phyloP scores from a whole-genome alignment of 495 filamentous ascomycete species.

The Barbatosphaeria neglecta region DNA sequence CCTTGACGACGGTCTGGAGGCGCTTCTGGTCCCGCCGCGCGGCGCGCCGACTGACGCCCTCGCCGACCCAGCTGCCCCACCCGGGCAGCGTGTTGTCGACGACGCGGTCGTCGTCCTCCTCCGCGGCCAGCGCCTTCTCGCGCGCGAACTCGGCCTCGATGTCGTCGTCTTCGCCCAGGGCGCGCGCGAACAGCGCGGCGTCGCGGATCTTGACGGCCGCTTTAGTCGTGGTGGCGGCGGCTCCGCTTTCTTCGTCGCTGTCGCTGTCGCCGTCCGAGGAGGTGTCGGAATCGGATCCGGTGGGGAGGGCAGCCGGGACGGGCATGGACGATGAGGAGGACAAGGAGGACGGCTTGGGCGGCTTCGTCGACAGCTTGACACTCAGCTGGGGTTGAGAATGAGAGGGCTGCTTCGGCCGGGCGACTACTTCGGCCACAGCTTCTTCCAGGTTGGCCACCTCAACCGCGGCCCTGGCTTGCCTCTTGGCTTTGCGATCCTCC shows the following conservation, averaged over 20 bases:
- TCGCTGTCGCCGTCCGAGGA: constrained; percentile 23
- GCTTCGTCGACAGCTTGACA: constrained; percentile 14
- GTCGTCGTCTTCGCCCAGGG: constrained; percentile 79
- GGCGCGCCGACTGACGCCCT: constrained; percentile 56
- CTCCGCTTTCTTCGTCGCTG: constrained; percentile 15
- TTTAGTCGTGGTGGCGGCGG: background rate
- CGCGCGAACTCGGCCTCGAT: constrained; percentile 65
- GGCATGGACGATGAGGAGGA: background rate
- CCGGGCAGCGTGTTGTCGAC: constrained; percentile 79
- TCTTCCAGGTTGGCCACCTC: constrained; percentile 29
- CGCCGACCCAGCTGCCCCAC: constrained; percentile 82
- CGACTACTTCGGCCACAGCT: constrained; percentile 4
- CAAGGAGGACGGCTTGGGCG: constrained; percentile 8
- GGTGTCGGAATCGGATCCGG: constrained; percentile 44
- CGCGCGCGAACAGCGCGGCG: constrained; percentile 68
- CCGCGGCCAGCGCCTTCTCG: constrained; percentile 63
- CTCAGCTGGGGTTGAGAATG: background rate
- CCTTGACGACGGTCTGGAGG: constrained; percentile 57
- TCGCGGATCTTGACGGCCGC: constrained; percentile 42
- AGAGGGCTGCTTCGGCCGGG: background rate
- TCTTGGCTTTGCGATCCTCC: background rate
- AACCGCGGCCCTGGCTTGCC: constrained; percentile 4
- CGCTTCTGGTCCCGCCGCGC: constrained; percentile 46
- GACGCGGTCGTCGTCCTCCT: constrained; percentile 76
- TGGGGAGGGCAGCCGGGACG: constrained; percentile 1